Base-by-base conservation (phyloP, 1,284 basidiomycete genomes). In the Blastosporella zonata region DNA sequence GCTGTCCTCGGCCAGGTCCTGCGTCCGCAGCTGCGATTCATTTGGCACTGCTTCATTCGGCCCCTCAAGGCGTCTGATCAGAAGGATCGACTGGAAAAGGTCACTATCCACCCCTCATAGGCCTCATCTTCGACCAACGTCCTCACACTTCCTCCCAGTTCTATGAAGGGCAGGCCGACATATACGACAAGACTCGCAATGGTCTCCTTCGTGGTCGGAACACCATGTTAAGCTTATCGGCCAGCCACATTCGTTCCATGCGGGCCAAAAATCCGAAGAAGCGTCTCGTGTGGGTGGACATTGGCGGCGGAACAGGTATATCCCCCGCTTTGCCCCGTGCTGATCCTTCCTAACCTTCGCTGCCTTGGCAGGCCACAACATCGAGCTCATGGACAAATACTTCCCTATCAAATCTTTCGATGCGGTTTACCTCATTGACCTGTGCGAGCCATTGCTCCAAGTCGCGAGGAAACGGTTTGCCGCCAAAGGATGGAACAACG, bases 301-400 rank as follows among this genome's bases (percentile, higher is more conserved):
- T 92, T 48, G 90, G 89, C 7, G 90, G 89, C 22, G 90, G 89
- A 28, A 91, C 89, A 8, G 86, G 83, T 76, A 45, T 49, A 60
- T 50, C 12, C 40, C 27, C 18, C 22, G 21, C 25, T 36, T 34
- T 18, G 23, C 36, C 31, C 36, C 22, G 15, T 25, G 47, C 6
- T 36, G 27, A 3, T 29, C 20, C 18, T 12, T 20, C 27, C 8
- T 38, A 23, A 18, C 42, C 39, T 47, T 17, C 53, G 20, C 3
- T 48, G 46, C 18, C 33, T 20, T 23, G 2, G 10, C 25, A 77
- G 83, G 87, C 10, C 84, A 87, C 74, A 92, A 91, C 66, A 85
- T 92, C 56, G 90, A 92, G 67, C 73, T 84, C 55, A 91, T 90
- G 89, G 75, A 88, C 67, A 77, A 80, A 58, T 80, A 81, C 64